A percentile compares a stretch with the other conserved stretches of the same genome.
Evolutionary conservation across 1,284 basidiomycete species (phyloP).

Genomic region (Cutaneotrichosporon spelunceum): DNA sequence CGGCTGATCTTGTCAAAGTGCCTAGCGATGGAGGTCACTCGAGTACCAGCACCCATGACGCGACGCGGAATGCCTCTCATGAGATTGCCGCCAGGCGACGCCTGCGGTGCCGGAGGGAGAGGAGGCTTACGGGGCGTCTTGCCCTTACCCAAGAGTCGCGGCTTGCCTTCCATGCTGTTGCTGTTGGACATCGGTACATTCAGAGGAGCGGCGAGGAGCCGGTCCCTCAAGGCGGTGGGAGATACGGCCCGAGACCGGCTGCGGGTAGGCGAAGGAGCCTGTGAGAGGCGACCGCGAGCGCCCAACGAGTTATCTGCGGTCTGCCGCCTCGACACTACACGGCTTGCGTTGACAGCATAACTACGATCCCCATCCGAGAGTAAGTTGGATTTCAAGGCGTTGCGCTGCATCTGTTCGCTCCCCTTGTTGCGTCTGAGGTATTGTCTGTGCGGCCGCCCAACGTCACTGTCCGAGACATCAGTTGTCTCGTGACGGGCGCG

Average conservation of each 20-base stretch:
- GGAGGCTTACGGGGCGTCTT: constrained; percentile 33
- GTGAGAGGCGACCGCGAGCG: constrained; percentile 7
- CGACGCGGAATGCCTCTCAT: constrained; percentile 28
- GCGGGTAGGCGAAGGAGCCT: not conserved
- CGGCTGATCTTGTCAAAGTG: constrained; percentile 56
- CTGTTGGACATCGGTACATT: constrained; percentile 14
- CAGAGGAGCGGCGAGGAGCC: constrained; percentile 13
- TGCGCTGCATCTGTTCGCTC: constrained; percentile 1
- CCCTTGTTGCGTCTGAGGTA: constrained; percentile 9
- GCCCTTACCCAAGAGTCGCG: constrained; percentile 42
- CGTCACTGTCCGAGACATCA: constrained; percentile 49
- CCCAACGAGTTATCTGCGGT: not conserved
- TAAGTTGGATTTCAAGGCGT: constrained; percentile 20
- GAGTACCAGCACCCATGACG: constrained; percentile 35
- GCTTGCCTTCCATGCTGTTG: constrained; percentile 29
- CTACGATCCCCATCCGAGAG: constrained; percentile 81
- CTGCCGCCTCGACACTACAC: constrained; percentile 4
- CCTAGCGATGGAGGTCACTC: constrained; percentile 57
- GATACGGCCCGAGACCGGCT: constrained; percentile 8
- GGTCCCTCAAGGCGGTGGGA: constrained; percentile 11
- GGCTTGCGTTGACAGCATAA: constrained; percentile 74
- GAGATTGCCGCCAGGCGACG: constrained; percentile 8
- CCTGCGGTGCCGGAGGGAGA: not conserved
- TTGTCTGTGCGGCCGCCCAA: constrained; percentile 10
- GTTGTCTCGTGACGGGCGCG: constrained; percentile 8